Conservation (phyloP, 805 yeast genomes). For the Cyberlindnera misumaiensis region DNA sequence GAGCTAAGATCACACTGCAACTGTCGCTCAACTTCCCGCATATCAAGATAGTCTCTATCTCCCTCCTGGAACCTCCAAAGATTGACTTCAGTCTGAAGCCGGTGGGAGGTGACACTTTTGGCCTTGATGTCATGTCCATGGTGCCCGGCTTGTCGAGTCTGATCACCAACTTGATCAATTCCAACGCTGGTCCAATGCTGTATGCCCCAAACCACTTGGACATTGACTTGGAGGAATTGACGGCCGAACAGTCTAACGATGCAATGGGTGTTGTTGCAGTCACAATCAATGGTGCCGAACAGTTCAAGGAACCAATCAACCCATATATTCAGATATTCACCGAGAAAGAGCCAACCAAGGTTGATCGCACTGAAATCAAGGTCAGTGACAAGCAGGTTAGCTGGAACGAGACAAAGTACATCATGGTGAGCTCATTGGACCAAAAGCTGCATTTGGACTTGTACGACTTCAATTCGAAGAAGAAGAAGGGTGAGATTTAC, state of each 20-base stretch:
- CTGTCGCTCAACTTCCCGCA: constrained; percentile 70
- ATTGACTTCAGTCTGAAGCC: constrained; percentile 80
- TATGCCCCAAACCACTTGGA: constrained; percentile 80
- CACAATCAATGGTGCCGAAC: constrained; percentile 47
- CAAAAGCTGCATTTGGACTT: constrained; percentile 51
- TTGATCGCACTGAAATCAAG: constrained; percentile 48
- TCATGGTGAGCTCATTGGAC: constrained; percentile 50
- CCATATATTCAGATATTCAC: constrained; percentile 49
- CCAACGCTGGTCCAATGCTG: constrained; percentile 67
- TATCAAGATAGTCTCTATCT: constrained; percentile 62
- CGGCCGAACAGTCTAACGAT: constrained; percentile 58
- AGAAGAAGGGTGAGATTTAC: constrained; percentile 46
- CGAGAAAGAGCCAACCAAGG: constrained; percentile 37
- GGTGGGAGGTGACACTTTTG: constrained; percentile 84
- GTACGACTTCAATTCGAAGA: constrained; percentile 43
- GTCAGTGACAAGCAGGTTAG: constrained; percentile 49
- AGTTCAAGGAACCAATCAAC: constrained; percentile 44
- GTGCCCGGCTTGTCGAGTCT: constrained; percentile 73
- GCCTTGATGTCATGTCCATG: constrained; percentile 77
- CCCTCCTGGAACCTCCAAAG: constrained; percentile 69
- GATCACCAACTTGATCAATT: constrained; percentile 62
- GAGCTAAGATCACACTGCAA: constrained; percentile 56
- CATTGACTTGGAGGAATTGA: constrained; percentile 63
- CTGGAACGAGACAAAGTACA: constrained; percentile 59
- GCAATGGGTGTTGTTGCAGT: constrained; percentile 66